Evolutionary conservation across 805 yeast genomes (phyloP), one percentile per base, ranked within the genome.

Genomic region (Ogataea ganodermae): DNA sequence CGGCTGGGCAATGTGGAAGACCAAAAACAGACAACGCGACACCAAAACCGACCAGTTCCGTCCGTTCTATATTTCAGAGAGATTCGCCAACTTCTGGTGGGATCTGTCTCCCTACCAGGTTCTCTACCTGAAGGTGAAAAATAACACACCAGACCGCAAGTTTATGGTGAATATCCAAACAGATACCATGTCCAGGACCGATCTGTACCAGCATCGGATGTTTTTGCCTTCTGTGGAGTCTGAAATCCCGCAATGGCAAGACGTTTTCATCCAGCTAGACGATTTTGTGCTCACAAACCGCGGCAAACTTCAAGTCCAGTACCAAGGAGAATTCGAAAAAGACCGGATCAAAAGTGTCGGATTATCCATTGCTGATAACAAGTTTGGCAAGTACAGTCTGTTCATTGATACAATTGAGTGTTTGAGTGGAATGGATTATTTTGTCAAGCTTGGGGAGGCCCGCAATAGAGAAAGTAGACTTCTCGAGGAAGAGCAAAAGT

Each of bases 1-100:
- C 16, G 88, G 88, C 1, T 82, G 82, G 70, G 88, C 95, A 30
- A 87, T 89, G 95, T 87, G 86, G 67, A 76, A 95, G 52, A 88
- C 96, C 0, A 76, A 72, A 55, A 88, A 86, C 59, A 79, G 79
- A 63, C 72, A 74, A 53, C 75, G 59, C 33, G 56, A 62, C 43
- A 59, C 58, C 27, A 55, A 51, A 30, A 20, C 37, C 2, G 63
- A 62, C n/a, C 79, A 81, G 57, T 75, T 73, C 48, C 71, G 69
- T 48, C 70, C 67, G 6, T 65, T 73, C 50, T 67, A 76, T 49
- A 48, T 67, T 14, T 60, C 65, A 6, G 67, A 68, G 35, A 53
- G 59, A 27, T 66, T 66, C 47, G 65, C 69, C 6, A 67, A 71
- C 27, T 67, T 70, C 63, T 72, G 80, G 69, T 83, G 89, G 89